Conservation (phyloP, 176 grass and related monocot genomes). For the Zoysia japonica region DNA sequence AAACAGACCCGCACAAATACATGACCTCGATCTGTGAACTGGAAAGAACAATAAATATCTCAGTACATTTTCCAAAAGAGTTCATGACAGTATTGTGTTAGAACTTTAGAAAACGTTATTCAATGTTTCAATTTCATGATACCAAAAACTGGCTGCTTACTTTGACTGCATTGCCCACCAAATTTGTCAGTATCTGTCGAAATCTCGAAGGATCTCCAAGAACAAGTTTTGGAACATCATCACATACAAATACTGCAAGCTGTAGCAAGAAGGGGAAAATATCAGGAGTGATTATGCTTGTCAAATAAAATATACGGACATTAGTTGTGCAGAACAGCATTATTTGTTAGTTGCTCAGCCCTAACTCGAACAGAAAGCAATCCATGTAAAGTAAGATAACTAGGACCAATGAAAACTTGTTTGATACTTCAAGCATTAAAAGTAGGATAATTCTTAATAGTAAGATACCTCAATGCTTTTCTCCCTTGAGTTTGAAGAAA, state of each 20-base stretch:
- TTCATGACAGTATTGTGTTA: slow-evolving; percentile 9
- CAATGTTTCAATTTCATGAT: background rate
- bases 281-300: background rate
- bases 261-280: slow-evolving; percentile 42
- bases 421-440: background rate
- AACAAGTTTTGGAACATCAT: slow-evolving; percentile 77
- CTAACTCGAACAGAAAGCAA: slow-evolving; percentile 21
- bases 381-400: background rate
- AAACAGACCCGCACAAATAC: slow-evolving; percentile 88
- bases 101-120: background rate
- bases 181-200: slow-evolving; percentile 93
- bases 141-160: slow-evolving; percentile 59
- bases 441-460: slow-evolving; percentile 27
- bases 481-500: slow-evolving; percentile 91
- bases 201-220: slow-evolving; percentile 91
- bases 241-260: slow-evolving; percentile 94
- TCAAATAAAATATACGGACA: too few relatives aligned
- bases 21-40: slow-evolving; percentile 93
- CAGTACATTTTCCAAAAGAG: background rate
- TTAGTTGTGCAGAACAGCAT: background rate
- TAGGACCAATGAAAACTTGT: background rate
- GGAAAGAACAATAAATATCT: slow-evolving; percentile 36
- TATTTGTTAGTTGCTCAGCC: slow-evolving; percentile 7
- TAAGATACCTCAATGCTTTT: slow-evolving; percentile 86
- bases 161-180: slow-evolving; percentile 92